These are phyloP conservation scores for Boletus insuetus DNA, from an alignment of 768 basidiomycete genomes.

Conservation along the genomic window DNA sequence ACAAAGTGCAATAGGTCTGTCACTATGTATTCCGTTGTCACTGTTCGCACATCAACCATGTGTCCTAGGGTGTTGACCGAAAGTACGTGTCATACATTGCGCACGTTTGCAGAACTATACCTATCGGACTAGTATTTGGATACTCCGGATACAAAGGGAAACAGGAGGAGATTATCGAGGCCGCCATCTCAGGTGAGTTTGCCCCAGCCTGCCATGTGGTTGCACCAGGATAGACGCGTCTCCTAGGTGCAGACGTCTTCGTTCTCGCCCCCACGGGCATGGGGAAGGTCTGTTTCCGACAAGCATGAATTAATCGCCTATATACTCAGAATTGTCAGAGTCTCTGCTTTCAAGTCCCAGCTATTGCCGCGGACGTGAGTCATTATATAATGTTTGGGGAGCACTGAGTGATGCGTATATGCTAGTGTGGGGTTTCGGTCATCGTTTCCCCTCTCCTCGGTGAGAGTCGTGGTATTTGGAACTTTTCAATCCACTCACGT, in stretches of 20 bases:
- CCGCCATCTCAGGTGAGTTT: constrained; percentile 56
- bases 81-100: constrained; percentile 13
- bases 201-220: background rate
- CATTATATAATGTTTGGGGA: background rate
- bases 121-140: constrained; percentile 56
- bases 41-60: background rate
- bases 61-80: constrained; percentile 22
- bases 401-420: background rate
- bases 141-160: constrained; percentile 70
- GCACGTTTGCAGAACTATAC: background rate
- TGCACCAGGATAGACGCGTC: background rate
- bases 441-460: constrained; percentile 78
- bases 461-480: constrained; percentile 28
- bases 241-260: constrained; percentile 64
- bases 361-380: constrained; percentile 57
- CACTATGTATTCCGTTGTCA: background rate
- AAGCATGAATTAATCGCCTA: too few species aligned
- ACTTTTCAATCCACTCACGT: background rate
- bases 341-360: constrained; percentile 83
- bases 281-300: constrained; percentile 61
- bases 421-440: constrained; percentile 65
- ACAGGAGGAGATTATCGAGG: constrained; percentile 73
- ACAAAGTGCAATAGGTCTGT: constrained; percentile 16
- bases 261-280: constrained; percentile 86
- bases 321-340: constrained; percentile 44